Percentiles rank a stretch among this genome's conserved stretches.
Conservation (phyloP, 2,329 filamentous ascomycete genomes). For the Phaeophleospora eucalypticola region DNA sequence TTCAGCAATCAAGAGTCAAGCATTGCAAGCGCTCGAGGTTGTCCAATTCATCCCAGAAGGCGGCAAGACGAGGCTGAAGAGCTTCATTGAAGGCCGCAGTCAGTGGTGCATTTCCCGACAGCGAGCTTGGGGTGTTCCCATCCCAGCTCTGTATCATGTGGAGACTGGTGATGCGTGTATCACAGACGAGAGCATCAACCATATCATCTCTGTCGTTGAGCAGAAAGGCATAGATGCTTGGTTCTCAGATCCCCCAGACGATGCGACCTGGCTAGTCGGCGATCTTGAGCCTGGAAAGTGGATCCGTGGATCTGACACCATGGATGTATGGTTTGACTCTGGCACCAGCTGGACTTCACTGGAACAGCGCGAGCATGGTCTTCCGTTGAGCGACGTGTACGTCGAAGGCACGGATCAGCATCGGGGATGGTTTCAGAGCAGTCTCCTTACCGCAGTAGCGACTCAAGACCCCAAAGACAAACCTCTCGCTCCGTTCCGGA, state of each 20-base stretch:
- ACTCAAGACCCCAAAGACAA: constrained; percentile 45
- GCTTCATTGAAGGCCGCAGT: constrained; percentile 79
- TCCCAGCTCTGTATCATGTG: constrained; percentile 77
- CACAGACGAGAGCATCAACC: constrained; percentile 71
- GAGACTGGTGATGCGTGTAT: constrained; percentile 64
- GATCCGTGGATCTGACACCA: constrained; percentile 81
- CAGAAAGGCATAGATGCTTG: constrained; percentile 82
- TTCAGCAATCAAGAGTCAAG: constrained; percentile 70
- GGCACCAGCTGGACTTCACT: constrained; percentile 81
- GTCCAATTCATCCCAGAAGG: constrained; percentile 76
- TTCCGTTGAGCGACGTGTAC: constrained; percentile 72
- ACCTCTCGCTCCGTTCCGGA: constrained; percentile 69
- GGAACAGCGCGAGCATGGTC: constrained; percentile 30
- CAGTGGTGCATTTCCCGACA: constrained; percentile 99
- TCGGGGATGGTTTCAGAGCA: constrained; percentile 97
- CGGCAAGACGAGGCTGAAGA: constrained; percentile 70
- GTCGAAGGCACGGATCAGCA: constrained; percentile 95
- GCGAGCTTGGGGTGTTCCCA: constrained; percentile 93
- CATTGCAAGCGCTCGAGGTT: constrained; percentile 63
- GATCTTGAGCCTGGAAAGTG: constrained; percentile 57
- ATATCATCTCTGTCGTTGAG: constrained; percentile 76
- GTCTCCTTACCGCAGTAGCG: constrained; percentile 79
- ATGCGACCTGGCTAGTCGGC: constrained; percentile 70
- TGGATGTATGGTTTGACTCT: constrained; percentile 99
- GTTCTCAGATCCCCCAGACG: constrained; percentile 79